Evolutionary conservation across 1,284 basidiomycete genomes (phyloP).

Genomic region (Anthracocystis panici-leucophaei): DNA sequence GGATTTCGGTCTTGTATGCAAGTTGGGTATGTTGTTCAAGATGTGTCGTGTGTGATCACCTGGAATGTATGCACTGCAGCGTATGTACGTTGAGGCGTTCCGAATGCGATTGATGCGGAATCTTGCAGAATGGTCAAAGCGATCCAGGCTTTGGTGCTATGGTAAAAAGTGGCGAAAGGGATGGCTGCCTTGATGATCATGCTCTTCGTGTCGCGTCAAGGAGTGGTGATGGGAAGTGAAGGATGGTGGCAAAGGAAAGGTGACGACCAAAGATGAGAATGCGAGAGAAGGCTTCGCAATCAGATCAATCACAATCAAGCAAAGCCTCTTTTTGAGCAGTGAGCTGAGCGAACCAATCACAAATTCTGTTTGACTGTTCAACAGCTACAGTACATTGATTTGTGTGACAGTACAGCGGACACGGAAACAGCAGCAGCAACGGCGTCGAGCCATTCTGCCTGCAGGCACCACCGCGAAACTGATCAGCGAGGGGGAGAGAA

Average conservation of each 20-base stretch:
- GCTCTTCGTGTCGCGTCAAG: neutral
- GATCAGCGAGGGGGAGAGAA: no score
- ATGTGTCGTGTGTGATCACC: neutral
- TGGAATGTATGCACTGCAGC: neutral
- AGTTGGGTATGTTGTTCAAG: neutral
- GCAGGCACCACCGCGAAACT: neutral
- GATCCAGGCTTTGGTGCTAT: neutral
- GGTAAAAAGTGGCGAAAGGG: neutral
- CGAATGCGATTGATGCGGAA: neutral
- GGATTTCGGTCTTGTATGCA: conserved; percentile 1
- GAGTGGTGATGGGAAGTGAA: neutral
- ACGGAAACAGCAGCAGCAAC: neutral
- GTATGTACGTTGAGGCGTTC: neutral
- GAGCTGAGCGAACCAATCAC: conserved; percentile 6
- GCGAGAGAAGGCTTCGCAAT: neutral
- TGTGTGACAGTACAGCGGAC: no score
- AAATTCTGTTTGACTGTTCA: neutral
- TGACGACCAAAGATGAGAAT: neutral
- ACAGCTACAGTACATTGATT: no score
- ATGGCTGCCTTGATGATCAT: conserved; percentile 1
- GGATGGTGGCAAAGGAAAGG: neutral
- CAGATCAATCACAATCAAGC: neutral
- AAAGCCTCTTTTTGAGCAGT: neutral
- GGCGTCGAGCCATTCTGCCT: neutral
- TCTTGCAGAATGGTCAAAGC: neutral